A percentile compares a stretch with the other conserved stretches of the same genome.
These are phyloP conservation scores for Zea mays DNA, from an alignment of 176 grass and related monocot genomes.

Conservation along the genomic window Zm-B73-REFERENCE-NAM-5.0 NC_050099.1:199901501-199902000, in stretches of 20 bases:
- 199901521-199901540: constrained; percentile 80
- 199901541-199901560: background rate
- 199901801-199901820: constrained; percentile 16
- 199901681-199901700: constrained; percentile 79
- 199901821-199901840: constrained; percentile 88
- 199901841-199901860: constrained; percentile 85
- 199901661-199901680: constrained; percentile 89
- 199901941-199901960: constrained; percentile 71
- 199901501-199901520: constrained; percentile 82
- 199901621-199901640: constrained; percentile 75
- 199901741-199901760: constrained; percentile 96
- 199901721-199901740: constrained; percentile 88
- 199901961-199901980: constrained; percentile 80
- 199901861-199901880: constrained; percentile 94
- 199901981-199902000: constrained; percentile 79
- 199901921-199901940: constrained; percentile 70
- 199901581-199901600: constrained; percentile 17
- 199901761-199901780: constrained; percentile 31
- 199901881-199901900: constrained; percentile 57
- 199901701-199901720: constrained; percentile 80
- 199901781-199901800: constrained; percentile 16
- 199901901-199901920: constrained; percentile 48
- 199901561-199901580: background rate
- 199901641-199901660: constrained; percentile 71
- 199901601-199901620: constrained; percentile 75